These are phyloP conservation scores for Calocera cornea DNA, from an alignment of 768 basidiomycete genomes.

Conservation along the genomic window DNA sequence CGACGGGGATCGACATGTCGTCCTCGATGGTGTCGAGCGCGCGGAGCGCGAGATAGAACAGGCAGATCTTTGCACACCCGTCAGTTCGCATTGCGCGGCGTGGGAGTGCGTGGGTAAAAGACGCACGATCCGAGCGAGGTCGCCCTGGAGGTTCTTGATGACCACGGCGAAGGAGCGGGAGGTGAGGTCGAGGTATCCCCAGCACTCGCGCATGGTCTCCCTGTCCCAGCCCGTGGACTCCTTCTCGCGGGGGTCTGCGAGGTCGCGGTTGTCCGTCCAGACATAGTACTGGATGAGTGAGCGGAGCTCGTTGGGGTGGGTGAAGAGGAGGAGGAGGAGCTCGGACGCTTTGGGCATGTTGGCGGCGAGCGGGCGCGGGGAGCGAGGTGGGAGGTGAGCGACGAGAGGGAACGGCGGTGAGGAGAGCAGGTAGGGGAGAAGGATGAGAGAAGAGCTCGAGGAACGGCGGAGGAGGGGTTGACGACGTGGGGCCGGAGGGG, in stretches of 20 bases:
- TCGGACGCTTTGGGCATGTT: conserved; percentile 18
- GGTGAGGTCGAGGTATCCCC: conserved; percentile 77
- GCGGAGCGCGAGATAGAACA: conserved; percentile 89
- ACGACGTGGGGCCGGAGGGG: background rate
- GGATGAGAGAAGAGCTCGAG: background rate
- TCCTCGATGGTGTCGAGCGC: conserved; percentile 97
- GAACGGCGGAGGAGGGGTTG: background rate
- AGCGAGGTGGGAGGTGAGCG: background rate
- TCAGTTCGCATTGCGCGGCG: background rate
- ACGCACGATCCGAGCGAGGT: conserved; percentile 81
- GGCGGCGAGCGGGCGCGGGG: background rate
- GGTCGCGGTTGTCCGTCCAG: conserved; percentile 75
- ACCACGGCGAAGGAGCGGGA: conserved; percentile 85
- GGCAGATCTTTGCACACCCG: conserved; percentile 48
- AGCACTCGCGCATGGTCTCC: conserved; percentile 72
- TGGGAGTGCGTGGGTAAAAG: background rate
- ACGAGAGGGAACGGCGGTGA: background rate
- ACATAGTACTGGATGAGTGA: conserved; percentile 70
- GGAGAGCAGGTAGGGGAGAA: background rate
- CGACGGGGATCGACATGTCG: conserved; percentile 88
- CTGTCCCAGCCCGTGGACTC: conserved; percentile 79
- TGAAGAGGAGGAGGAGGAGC: conserved; percentile 54
- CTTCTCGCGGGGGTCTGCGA: conserved; percentile 59
- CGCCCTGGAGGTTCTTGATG: conserved; percentile 91
- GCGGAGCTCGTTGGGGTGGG: conserved; percentile 73